These are phyloP conservation scores for Apostasia ramifera DNA, from an alignment of 106 monocot genomes.

Conservation along the genomic window DNA sequence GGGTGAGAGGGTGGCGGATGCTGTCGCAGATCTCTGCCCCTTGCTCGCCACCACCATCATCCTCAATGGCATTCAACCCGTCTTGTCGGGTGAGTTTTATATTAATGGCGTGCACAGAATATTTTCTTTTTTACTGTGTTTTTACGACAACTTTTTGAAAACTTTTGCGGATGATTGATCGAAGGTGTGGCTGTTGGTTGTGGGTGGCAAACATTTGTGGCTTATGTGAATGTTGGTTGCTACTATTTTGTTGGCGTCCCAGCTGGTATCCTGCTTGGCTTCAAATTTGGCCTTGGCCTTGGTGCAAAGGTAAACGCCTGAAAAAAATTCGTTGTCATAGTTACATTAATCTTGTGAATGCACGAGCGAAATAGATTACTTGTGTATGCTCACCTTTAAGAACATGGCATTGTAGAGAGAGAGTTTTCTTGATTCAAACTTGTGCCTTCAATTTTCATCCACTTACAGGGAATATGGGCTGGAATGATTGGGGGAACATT, in stretches of 20 bases:
- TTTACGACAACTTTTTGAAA: neutral
- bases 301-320: slow-evolving; percentile 47
- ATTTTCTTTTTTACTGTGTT: neutral
- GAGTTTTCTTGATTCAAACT: no score
- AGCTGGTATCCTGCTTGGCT: slow-evolving; percentile 54
- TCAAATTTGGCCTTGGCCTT: slow-evolving; percentile 31
- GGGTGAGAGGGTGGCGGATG: slow-evolving; percentile 59
- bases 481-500: slow-evolving; percentile 75
- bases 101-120: neutral
- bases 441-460: no score
- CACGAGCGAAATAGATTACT: no score
- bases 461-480: slow-evolving; percentile 68
- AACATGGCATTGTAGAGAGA: no score
- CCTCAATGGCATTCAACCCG: slow-evolving; percentile 86
- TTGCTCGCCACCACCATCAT: slow-evolving; percentile 63
- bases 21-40: slow-evolving; percentile 76
- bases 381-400: no score
- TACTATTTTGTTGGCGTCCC: slow-evolving; percentile 74
- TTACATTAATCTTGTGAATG: no score
- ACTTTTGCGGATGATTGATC: neutral
- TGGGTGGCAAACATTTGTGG: slow-evolving; percentile 86
- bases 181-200: slow-evolving; percentile 88
- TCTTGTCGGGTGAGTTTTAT: slow-evolving; percentile 51
- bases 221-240: slow-evolving; percentile 75
- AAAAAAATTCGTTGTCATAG: no score